Evolutionary conservation across 176 grass and related monocot species (phyloP), one percentile per base, ranked within the genome.

Genomic region (Paspalum vaginatum): DNA sequence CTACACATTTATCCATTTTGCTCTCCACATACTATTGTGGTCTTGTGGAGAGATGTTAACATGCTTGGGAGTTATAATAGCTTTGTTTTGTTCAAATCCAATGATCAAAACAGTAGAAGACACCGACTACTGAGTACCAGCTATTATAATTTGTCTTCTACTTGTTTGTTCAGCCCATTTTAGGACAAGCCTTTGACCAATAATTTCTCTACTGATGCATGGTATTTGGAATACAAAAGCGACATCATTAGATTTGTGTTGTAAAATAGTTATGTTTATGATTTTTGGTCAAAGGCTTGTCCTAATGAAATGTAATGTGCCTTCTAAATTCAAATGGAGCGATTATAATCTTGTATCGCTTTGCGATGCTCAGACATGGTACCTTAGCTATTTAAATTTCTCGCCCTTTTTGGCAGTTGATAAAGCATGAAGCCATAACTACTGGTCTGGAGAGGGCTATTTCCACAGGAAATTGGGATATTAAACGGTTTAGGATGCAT

Each of bases 381-480:
- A 37, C 47, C n/a, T 71, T 79, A 61, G 11, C 32, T 83, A 62
- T 72, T 52, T 50, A 63, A 60, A 44, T 43, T 57, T 5, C 62
- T 78, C 68, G 53, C 21, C 67, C 64, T 72, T 81, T 63, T 54
- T 60, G 41, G 41, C 80, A 91, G 89, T 57, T 80, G 45, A 81
- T 87, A 76, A 53, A 57, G 72, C 38, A 41, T 45, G 64, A 80
- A 17, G 24, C 8, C 57, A 98, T 98, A 70, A 98, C 95, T 25
- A 2, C 5, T 70, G 92, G 95, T 60, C 87, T 98, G 71, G 95
- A 94, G 71, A 94, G 76, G 70, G 85, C 95, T 82, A 86, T 98
- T 78, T 94, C 95, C 46, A 98, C 95, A 43, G 92, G 95, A 65
- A 98, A 98, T 80, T 98, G 95, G 95, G 92, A 95, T 64, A 89